Evolutionary conservation across 768 basidiomycete species (phyloP), one percentile per base, ranked within the genome.

Genomic region (Boletus edulis): DNA sequence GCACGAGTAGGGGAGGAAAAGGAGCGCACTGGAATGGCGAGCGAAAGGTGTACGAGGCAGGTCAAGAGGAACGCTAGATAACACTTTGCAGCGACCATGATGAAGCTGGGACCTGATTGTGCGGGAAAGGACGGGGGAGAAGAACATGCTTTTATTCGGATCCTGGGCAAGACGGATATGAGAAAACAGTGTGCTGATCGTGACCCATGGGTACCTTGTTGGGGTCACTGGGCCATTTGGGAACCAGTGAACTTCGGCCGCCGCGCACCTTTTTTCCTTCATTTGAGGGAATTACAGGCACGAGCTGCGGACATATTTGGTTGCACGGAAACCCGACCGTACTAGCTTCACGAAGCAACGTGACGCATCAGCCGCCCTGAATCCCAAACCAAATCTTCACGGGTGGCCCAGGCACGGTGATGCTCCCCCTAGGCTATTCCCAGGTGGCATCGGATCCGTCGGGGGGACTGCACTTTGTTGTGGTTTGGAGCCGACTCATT

Each of bases 161-260:
- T 53, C 44, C 49, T 39, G 44, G 31, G 43, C 22, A 18, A 20
- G 52, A 49, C 44, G 53, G 59, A 56, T 57, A 66, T 63, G 66
- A 62, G 66, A 55, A 68, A 62, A 58, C 22, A 46, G 49, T 53
- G 37, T 59, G 52, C 53, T 48, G 57, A 56, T 58, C 62, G 45
- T 54, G 55, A 58, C 54, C 58, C 61, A 61, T 62, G 57, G 34
- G 55, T 51, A 40, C 35, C 53, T 46, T 47, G 47, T 59, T 44
- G 55, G 49, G 64, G 67, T 58, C 56, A 60, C 43, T 60, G 55
- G 56, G 45, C 54, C 43, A 44, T 50, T 48, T 63, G 66, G 67
- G 69, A 59, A 67, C 69, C 51, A 54, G 34, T 17, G 14, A 37
- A 49, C 63, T 63, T 59, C 62, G 58, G 55, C 59, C 67, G 67